phyloP scores from a whole-genome alignment of 345 rosid genomes.

The Trapa incisa region DNA sequence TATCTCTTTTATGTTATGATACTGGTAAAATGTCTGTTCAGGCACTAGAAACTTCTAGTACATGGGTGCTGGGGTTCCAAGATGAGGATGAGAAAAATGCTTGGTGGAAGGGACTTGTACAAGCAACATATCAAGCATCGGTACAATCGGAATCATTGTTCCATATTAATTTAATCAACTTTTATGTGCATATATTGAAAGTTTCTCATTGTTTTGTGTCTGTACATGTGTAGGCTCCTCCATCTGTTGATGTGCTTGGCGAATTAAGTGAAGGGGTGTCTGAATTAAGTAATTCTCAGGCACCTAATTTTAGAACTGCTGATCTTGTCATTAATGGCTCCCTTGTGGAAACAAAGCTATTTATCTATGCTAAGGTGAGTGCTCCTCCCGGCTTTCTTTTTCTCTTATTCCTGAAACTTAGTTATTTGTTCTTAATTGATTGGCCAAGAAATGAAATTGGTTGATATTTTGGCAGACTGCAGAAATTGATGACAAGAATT shows the following conservation, averaged over 20 bases:
- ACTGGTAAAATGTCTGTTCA: conserved; percentile 11
- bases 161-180: not conserved
- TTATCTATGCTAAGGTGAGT: conserved; percentile 53
- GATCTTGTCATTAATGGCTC: conserved; percentile 79
- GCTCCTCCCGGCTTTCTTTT: not conserved
- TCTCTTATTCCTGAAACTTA: not conserved
- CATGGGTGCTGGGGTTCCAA: conserved; percentile 78
- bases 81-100: conserved; percentile 57
- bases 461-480: conserved; percentile 6
- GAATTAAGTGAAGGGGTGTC: conserved; percentile 28
- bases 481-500: not conserved
- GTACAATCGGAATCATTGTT: conserved; percentile 25
- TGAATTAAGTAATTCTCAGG: conserved; percentile 33
- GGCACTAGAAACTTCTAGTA: conserved; percentile 89
- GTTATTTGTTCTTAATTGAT: not conserved
- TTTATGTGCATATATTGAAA: not conserved
- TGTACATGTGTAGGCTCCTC: conserved; percentile 46
- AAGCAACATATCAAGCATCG: conserved; percentile 92
- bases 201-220: conserved; percentile 3
- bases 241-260: conserved; percentile 52
- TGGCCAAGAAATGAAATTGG: not conserved
- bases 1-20: not conserved
- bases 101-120: conserved; percentile 83
- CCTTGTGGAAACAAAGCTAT: conserved; percentile 62
- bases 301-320: conserved; percentile 36